These are phyloP conservation scores for Fusarium proliferatum DNA, from an alignment of 2,329 filamentous ascomycete genomes.

Conservation along the genomic window DNA sequence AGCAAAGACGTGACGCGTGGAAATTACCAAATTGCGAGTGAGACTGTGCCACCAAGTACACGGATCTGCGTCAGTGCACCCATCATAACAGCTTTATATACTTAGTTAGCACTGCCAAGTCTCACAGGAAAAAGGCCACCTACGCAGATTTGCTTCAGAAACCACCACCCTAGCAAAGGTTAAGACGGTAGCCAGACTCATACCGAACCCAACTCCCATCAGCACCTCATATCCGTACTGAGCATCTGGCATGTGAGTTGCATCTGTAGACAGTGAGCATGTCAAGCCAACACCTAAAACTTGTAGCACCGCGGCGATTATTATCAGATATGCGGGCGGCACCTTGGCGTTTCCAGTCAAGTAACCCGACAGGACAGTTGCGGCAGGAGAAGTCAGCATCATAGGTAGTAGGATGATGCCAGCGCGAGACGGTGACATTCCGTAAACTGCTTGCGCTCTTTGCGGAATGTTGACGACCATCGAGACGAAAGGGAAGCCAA, in stretches of 20 bases:
- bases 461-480: slow-evolving; percentile 10
- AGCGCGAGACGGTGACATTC: background rate
- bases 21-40: slow-evolving; percentile 1
- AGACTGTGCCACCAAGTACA: slow-evolving; percentile 4
- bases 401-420: slow-evolving; percentile 2
- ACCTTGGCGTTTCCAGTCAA: background rate
- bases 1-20: rapidly evolving
- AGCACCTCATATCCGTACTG: slow-evolving; percentile 10
- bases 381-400: background rate
- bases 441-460: slow-evolving; percentile 5
- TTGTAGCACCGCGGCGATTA: background rate
- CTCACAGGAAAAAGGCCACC: rapidly evolving
- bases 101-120: rapidly evolving
- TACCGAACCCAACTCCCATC: background rate
- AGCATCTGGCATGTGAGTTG: background rate
- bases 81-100: slow-evolving; percentile 2
- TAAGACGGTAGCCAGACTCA: background rate
- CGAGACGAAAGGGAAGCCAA: slow-evolving; percentile 7
- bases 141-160: background rate
- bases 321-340: background rate
- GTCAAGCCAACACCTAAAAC: background rate
- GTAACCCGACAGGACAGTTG: background rate
- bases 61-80: background rate
- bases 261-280: background rate
- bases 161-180: slow-evolving; percentile 1